phyloP scores from a whole-genome alignment of 1,139 yeast genomes.

The Petasospora fabianii region DNA sequence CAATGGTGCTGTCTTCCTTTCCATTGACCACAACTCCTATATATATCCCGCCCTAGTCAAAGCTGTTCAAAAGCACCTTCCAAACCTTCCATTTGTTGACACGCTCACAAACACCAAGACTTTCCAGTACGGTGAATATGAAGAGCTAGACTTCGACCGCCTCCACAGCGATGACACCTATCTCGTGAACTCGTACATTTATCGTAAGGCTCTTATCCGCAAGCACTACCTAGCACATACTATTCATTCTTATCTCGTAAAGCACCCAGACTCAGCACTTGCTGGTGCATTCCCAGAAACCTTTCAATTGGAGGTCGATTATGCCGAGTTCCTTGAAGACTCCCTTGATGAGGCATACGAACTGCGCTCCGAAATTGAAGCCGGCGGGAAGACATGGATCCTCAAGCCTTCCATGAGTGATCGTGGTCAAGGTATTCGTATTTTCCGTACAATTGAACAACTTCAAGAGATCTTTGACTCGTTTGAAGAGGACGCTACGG shows the following conservation, averaged over 20 bases:
- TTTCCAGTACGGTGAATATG: constrained; percentile 88
- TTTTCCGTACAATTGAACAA: constrained; percentile 74
- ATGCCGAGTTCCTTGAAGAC: constrained; percentile 93
- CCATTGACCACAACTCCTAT: constrained; percentile 43
- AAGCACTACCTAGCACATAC: constrained; percentile 86
- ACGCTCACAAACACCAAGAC: constrained; percentile 29
- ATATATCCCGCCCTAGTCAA: constrained; percentile 51
- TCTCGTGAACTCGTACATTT: constrained; percentile 75
- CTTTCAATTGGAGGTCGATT: constrained; percentile 83
- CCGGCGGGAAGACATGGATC: constrained; percentile 71
- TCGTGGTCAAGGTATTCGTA: constrained; percentile 89
- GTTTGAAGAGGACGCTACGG: constrained; percentile 66
- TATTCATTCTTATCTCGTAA: constrained; percentile 65
- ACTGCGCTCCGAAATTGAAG: constrained; percentile 69
- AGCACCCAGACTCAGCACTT: constrained; percentile 67
- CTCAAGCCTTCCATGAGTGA: constrained; percentile 96
- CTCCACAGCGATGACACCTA: constrained; percentile 41
- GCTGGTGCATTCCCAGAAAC: constrained; percentile 65
- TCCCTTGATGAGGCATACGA: constrained; percentile 90
- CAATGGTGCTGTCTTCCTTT: constrained; percentile 11
- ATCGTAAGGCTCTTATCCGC: constrained; percentile 82
- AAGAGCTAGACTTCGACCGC: constrained; percentile 73
- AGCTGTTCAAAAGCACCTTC: constrained; percentile 38
- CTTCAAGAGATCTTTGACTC: constrained; percentile 79
- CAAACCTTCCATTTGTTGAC: constrained; percentile 16